A percentile compares a stretch with the other conserved stretches of the same genome.
phyloP scores from a whole-genome alignment of 352 stramenopile genomes.

The Globisporangium orthogonon region DNA sequence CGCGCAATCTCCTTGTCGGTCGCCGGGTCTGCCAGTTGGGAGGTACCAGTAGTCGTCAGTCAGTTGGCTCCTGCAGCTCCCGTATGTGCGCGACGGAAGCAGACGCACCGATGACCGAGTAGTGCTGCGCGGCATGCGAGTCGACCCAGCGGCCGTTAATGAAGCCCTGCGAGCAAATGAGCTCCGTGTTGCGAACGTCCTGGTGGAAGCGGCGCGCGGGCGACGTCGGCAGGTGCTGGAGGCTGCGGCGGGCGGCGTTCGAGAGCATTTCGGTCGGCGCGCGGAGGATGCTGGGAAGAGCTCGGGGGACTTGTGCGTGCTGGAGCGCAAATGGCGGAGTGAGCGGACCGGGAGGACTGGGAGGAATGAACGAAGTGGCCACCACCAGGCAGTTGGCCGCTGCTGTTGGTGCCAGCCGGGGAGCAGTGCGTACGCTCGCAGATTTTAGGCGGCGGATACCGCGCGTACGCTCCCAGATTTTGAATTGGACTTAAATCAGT shows the following conservation, averaged over 20 bases:
- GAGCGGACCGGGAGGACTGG: slow-evolving; percentile 1
- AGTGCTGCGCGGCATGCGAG: slow-evolving; percentile 42
- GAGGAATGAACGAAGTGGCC: too few relatives aligned
- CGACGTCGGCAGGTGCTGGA: slow-evolving; percentile 2
- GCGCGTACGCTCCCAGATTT: too few relatives aligned
- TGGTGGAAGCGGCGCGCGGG: slow-evolving; percentile 28
- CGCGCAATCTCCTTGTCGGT: slow-evolving; percentile 65
- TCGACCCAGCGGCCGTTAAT: slow-evolving; percentile 79
- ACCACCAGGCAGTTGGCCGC: too few relatives aligned
- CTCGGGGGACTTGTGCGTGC: too few relatives aligned
- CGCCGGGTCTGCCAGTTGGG: slow-evolving; percentile 42
- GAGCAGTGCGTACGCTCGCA: too few relatives aligned
- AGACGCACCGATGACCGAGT: slow-evolving; percentile 50
- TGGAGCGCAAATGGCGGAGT: slow-evolving; percentile 21
- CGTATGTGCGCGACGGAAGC: neutral
- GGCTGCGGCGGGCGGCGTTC: slow-evolving; percentile 5
- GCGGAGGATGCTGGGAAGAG: neutral
- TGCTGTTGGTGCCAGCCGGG: too few relatives aligned
- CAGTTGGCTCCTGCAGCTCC: neutral
- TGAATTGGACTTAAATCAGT: too few relatives aligned
- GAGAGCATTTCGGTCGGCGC: slow-evolving; percentile 7
- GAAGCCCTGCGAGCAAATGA: slow-evolving; percentile 71
- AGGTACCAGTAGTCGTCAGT: neutral
- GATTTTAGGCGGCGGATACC: too few relatives aligned
- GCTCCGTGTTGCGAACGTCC: slow-evolving; percentile 50